Evolutionary conservation across 352 stramenopile genomes (phyloP).

Genomic region (Blastocystis sp.): DNA sequence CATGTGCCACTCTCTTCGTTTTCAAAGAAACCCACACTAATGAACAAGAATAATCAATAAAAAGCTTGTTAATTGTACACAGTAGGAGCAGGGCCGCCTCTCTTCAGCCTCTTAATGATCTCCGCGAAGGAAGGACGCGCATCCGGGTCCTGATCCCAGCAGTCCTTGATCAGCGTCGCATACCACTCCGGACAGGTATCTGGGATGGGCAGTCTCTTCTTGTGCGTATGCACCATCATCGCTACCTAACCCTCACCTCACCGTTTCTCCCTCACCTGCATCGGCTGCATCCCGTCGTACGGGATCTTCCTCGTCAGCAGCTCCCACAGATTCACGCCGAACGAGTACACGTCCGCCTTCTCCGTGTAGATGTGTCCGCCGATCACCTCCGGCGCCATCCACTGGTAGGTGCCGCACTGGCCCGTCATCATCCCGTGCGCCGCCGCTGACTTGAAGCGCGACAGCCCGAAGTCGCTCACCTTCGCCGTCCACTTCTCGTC

Average conservation of each 20-base stretch:
- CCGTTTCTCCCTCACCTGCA: constrained; percentile 57
- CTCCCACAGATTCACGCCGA: constrained; percentile 73
- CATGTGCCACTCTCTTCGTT: no score
- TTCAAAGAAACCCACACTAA: no score
- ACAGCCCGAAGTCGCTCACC: constrained; percentile 81
- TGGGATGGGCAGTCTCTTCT: constrained; percentile 69
- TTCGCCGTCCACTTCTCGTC: constrained; percentile 83
- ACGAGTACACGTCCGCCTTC: constrained; percentile 77
- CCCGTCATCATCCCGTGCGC: constrained; percentile 67
- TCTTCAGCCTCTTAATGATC: constrained; percentile 76
- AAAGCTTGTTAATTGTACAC: constrained; percentile 28
- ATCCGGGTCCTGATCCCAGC: constrained; percentile 78
- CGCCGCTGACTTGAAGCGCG: constrained; percentile 61
- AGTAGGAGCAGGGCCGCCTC: constrained; percentile 62
- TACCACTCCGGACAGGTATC: constrained; percentile 68
- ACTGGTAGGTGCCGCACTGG: constrained; percentile 80
- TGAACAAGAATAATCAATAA: not conserved
- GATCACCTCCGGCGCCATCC: constrained; percentile 85
- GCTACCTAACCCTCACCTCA: constrained; percentile 50
- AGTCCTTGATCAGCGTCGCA: constrained; percentile 73
- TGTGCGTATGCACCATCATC: constrained; percentile 69
- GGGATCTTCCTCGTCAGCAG: constrained; percentile 70
- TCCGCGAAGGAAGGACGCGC: constrained; percentile 79
- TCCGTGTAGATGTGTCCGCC: constrained; percentile 81
- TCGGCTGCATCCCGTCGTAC: constrained; percentile 72